phyloP scores from a whole-genome alignment of 2,329 filamentous ascomycete genomes.

The Didymella pinodella region DNA sequence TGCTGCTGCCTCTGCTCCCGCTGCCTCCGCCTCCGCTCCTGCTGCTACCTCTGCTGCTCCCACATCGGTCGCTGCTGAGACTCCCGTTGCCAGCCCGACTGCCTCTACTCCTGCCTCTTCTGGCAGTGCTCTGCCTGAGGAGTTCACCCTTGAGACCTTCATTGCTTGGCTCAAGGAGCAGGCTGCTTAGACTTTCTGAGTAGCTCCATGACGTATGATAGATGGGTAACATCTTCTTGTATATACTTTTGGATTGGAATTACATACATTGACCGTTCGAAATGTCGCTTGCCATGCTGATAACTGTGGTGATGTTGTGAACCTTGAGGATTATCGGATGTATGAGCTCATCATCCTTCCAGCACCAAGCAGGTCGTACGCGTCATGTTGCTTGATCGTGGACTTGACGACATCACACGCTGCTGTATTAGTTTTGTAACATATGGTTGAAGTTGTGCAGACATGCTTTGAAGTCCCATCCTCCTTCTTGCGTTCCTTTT shows the following conservation, averaged over 20 bases:
- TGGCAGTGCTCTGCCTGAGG: constrained; percentile 26
- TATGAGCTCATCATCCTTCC: too few relatives aligned
- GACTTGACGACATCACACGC: background rate
- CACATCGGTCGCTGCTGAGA: constrained; percentile 24
- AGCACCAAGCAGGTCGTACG: too few relatives aligned
- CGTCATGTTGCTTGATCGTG: background rate
- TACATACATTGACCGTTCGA: constrained; percentile 11
- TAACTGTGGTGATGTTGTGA: background rate
- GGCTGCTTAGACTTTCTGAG: constrained; percentile 16
- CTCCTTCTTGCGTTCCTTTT: background rate
- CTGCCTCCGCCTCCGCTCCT: constrained; percentile 4
- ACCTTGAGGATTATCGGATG: too few relatives aligned
- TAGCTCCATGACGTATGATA: background rate
- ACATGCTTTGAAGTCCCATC: background rate
- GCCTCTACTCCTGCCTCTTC: constrained; percentile 26
- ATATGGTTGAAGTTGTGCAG: background rate
- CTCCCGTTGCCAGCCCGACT: constrained; percentile 12
- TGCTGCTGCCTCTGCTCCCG: constrained; percentile 6
- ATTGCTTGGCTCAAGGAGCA: constrained; percentile 36
- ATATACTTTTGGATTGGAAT: constrained; percentile 15
- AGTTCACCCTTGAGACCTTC: constrained; percentile 38
- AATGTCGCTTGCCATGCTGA: background rate
- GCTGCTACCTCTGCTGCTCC: constrained; percentile 24
- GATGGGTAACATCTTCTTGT: constrained; percentile 14
- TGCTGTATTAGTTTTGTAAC: background rate